A percentile compares a stretch with the other conserved stretches of the same genome.
phyloP scores from a whole-genome alignment of 2,329 filamentous ascomycete species.

The Podosphaera aphanis region DNA sequence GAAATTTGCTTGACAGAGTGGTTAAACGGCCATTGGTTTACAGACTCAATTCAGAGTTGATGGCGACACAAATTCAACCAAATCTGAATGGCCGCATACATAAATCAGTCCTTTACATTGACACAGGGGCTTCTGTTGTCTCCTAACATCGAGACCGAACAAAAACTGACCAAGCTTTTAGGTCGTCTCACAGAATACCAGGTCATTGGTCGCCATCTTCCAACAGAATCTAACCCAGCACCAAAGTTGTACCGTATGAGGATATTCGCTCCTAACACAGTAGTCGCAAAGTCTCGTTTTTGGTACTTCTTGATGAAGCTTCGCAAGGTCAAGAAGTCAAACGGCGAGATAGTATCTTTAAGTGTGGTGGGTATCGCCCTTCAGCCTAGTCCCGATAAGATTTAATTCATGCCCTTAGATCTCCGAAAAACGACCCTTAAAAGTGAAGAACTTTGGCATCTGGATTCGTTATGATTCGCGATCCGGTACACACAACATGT shows the following conservation, averaged over 20 bases:
- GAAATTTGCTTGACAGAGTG: too few relatives aligned
- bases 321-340: constrained; percentile 99
- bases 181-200: constrained; percentile 99
- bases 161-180: constrained; percentile 18
- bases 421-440: constrained; percentile 93
- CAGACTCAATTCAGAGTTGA: too few relatives aligned
- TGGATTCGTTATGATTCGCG: constrained; percentile 99
- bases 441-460: constrained; percentile 99
- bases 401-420: constrained; percentile 31
- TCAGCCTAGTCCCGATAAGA: constrained; percentile 1
- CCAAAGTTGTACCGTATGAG: constrained; percentile 99
- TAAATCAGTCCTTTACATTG: too few relatives aligned
- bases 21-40: too few relatives aligned
- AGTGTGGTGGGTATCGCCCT: constrained; percentile 51
- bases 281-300: constrained; percentile 98
- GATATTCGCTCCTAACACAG: constrained; percentile 94
- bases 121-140: too few relatives aligned
- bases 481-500: constrained; percentile 99
- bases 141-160: too few relatives aligned
- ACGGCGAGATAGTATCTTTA: constrained; percentile 93
- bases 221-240: constrained; percentile 86
- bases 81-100: too few relatives aligned
- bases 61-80: too few relatives aligned
- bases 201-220: constrained; percentile 98
- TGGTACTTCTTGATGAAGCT: constrained; percentile 99